Evolutionary conservation across 495 filamentous ascomycete species (phyloP).

Genomic region (Xylaria curta): DNA sequence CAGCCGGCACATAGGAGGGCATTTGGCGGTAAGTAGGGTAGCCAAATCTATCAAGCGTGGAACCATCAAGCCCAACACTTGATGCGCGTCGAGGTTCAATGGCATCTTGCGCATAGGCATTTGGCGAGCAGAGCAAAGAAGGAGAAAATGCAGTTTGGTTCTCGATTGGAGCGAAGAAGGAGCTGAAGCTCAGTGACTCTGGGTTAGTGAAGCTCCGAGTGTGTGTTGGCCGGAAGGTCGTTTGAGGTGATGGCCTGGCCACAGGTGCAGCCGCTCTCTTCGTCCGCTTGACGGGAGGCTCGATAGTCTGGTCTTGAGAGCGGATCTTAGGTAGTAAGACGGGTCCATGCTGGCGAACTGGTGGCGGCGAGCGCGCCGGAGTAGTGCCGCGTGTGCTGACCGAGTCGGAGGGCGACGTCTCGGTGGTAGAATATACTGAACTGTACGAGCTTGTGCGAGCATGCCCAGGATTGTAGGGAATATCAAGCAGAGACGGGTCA

Average conservation of each 20-base stretch:
- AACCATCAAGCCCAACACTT: slow-evolving; percentile 70
- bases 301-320: slow-evolving; percentile 78
- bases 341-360: slow-evolving; percentile 80
- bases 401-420: slow-evolving; percentile 81
- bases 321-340: slow-evolving; percentile 86
- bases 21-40: slow-evolving; percentile 83
- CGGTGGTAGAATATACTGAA: slow-evolving; percentile 63
- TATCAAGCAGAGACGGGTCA: slow-evolving; percentile 59
- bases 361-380: slow-evolving; percentile 67
- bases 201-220: slow-evolving; percentile 73
- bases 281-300: slow-evolving; percentile 49
- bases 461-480: slow-evolving; percentile 54
- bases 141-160: slow-evolving; percentile 44
- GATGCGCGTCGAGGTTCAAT: slow-evolving; percentile 67
- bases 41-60: slow-evolving; percentile 69
- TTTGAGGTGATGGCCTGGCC: slow-evolving; percentile 35
- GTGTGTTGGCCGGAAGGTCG: slow-evolving; percentile 55
- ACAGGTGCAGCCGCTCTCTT: slow-evolving; percentile 45
- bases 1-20: slow-evolving; percentile 67
- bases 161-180: slow-evolving; percentile 44
- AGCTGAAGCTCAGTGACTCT: slow-evolving; percentile 61
- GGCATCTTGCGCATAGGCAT: slow-evolving; percentile 62
- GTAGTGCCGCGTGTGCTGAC: slow-evolving; percentile 72
- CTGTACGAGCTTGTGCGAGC: slow-evolving; percentile 60
- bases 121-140: slow-evolving; percentile 69